phyloP scores from a whole-genome alignment of 331 rosid species.

The Acacia pycnantha region DNA sequence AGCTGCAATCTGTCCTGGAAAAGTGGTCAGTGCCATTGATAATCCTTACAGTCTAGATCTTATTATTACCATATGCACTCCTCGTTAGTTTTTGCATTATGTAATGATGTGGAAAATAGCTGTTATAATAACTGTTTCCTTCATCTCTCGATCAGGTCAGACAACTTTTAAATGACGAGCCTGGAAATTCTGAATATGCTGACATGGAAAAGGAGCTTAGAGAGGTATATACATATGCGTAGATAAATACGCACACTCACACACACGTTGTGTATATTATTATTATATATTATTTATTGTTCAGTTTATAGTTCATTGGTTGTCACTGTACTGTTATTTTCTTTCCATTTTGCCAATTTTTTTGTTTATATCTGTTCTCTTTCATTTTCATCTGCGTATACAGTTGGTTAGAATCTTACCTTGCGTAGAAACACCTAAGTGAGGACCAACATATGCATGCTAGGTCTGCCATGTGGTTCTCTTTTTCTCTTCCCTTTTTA shows the following conservation, averaged over 20 bases:
- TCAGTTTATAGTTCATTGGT: not conserved
- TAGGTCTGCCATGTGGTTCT: conserved; percentile 36
- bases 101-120: not conserved
- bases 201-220: conserved; percentile 93
- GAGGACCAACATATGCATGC: conserved; percentile 26
- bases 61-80: not conserved
- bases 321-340: not conserved
- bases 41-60: not conserved
- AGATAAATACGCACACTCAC: not conserved
- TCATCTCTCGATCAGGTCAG: conserved; percentile 58
- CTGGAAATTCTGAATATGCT: conserved; percentile 75
- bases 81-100: not conserved
- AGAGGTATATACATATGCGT: conserved; percentile 50
- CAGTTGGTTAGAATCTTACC: conserved; percentile 25
- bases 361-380: not conserved
- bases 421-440: conserved; percentile 23
- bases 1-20: not conserved
- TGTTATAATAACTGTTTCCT: conserved; percentile 4
- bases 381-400: conserved; percentile 20
- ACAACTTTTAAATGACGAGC: conserved; percentile 66
- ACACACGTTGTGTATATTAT: not conserved
- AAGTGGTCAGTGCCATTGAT: not conserved
- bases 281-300: not conserved
- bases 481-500: conserved; percentile 33
- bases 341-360: not conserved